Evolutionary conservation across 305 asterid genomes (phyloP).

Genomic region (Fraxinus angustifolia): DNA sequence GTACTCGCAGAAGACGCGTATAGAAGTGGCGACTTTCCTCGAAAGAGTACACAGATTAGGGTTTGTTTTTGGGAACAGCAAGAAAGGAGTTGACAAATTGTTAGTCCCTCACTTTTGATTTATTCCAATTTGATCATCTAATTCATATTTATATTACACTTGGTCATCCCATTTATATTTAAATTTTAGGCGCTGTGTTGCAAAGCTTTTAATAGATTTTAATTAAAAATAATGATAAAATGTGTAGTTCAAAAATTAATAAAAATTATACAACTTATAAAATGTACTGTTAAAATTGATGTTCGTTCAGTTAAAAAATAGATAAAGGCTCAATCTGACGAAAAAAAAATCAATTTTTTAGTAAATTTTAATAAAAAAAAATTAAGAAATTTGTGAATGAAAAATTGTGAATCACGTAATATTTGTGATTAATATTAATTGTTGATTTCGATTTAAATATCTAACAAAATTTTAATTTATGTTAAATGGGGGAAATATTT

Average conservation of each 20-base stretch:
- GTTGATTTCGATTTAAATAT: too few species aligned
- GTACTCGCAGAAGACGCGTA: slow-evolving; percentile 31
- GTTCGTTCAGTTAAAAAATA: neutral
- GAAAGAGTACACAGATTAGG: slow-evolving; percentile 34
- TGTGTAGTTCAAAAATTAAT: neutral
- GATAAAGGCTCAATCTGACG: neutral
- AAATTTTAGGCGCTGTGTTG: neutral
- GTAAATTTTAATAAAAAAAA: too few species aligned
- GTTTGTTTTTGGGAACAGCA: slow-evolving; percentile 7
- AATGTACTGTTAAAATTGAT: neutral
- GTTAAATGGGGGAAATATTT: neutral
- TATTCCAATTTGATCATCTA: neutral
- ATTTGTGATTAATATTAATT: too few species aligned
- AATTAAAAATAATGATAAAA: too few species aligned
- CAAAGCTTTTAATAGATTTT: neutral
- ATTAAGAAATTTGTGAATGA: neutral
- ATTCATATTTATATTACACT: neutral
- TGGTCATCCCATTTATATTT: neutral
- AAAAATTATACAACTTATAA: too few species aligned
- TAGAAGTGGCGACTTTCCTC: slow-evolving; percentile 35
- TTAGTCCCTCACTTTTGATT: neutral
- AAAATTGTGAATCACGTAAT: neutral
- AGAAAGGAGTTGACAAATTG: neutral
- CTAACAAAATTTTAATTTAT: too few species aligned
- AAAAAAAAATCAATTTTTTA: too few species aligned